A percentile compares a stretch with the other conserved stretches of the same genome.
phyloP scores from a whole-genome alignment of 2,329 filamentous ascomycete species.

The Colletotrichum melonis region DNA sequence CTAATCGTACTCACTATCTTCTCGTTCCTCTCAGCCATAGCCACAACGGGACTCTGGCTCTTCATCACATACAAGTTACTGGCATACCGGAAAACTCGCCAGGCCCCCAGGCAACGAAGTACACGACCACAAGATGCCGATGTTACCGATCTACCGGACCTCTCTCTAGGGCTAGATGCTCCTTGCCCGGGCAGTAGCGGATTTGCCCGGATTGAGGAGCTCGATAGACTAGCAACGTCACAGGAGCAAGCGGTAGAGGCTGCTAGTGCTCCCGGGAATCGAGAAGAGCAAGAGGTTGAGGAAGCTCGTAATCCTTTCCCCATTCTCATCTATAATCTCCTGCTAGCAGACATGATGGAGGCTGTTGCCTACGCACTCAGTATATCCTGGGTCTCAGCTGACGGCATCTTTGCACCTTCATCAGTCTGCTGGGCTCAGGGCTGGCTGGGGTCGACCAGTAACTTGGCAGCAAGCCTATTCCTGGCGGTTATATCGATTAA shows the following conservation, averaged over 20 bases:
- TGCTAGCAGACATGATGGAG: slow-evolving; percentile 70
- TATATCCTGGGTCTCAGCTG: slow-evolving; percentile 58
- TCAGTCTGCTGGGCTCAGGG: slow-evolving; percentile 65
- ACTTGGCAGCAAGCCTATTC: slow-evolving; percentile 67
- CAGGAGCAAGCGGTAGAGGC: not conserved
- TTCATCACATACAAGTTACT: slow-evolving; percentile 29
- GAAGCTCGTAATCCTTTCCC: slow-evolving; percentile 64
- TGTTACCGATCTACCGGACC: slow-evolving; percentile 3
- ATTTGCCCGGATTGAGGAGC: slow-evolving; percentile 7
- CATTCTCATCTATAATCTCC: slow-evolving; percentile 68
- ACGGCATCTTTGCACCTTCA: slow-evolving; percentile 60
- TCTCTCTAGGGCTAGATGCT: slow-evolving; percentile 11
- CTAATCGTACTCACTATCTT: slow-evolving; percentile 9
- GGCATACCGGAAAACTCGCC: not conserved
- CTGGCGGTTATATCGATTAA: slow-evolving; percentile 68
- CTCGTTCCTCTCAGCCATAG: slow-evolving; percentile 16
- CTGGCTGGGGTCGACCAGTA: slow-evolving; percentile 67
- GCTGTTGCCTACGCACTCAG: slow-evolving; percentile 66
- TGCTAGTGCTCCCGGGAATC: not conserved
- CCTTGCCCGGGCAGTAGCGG: not conserved
- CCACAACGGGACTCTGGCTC: slow-evolving; percentile 13
- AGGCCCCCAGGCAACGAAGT: not conserved
- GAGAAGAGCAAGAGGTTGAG: not conserved
- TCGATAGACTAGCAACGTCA: slow-evolving; percentile 12
- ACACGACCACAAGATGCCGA: not conserved